Evolutionary conservation across 352 stramenopile genomes (phyloP).

Genomic region (Globisporangium radiosum): DNA sequence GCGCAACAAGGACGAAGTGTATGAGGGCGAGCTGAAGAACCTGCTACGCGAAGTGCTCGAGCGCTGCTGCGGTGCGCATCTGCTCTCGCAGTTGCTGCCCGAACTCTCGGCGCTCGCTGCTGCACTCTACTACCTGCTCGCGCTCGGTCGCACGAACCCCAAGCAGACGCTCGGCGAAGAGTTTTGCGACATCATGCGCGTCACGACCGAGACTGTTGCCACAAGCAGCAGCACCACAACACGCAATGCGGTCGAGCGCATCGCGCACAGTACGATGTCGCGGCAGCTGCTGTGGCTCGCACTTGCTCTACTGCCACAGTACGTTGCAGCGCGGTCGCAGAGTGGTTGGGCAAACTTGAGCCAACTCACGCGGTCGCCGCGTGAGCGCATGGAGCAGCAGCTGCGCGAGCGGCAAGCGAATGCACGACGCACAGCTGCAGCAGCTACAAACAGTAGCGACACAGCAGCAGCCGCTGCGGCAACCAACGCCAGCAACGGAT

Average conservation of each 20-base stretch:
- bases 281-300: constrained; percentile 57
- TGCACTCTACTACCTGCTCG: constrained; percentile 62
- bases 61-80: constrained; percentile 51
- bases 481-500: not conserved
- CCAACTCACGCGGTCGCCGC: constrained; percentile 54
- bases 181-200: constrained; percentile 78
- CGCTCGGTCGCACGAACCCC: constrained; percentile 43
- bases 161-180: constrained; percentile 85
- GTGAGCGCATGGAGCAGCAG: constrained; percentile 78
- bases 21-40: constrained; percentile 67
- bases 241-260: not conserved
- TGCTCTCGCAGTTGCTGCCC: constrained; percentile 75
- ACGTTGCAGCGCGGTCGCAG: constrained; percentile 56
- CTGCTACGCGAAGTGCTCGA: constrained; percentile 71
- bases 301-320: constrained; percentile 44
- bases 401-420: constrained; percentile 38
- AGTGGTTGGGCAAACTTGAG: constrained; percentile 64
- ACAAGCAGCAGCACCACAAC: not conserved
- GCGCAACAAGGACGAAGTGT: constrained; percentile 67
- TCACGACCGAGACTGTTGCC: constrained; percentile 18
- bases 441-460: not conserved
- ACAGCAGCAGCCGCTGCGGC: not conserved
- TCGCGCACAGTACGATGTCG: constrained; percentile 27
- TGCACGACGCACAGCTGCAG: constrained; percentile 3
- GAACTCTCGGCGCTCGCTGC: constrained; percentile 58